Percentiles rank a stretch among this genome's conserved stretches.
phyloP scores from a whole-genome alignment of 192 early-diverging fungal species.

The Coemansia asiatica region DNA sequence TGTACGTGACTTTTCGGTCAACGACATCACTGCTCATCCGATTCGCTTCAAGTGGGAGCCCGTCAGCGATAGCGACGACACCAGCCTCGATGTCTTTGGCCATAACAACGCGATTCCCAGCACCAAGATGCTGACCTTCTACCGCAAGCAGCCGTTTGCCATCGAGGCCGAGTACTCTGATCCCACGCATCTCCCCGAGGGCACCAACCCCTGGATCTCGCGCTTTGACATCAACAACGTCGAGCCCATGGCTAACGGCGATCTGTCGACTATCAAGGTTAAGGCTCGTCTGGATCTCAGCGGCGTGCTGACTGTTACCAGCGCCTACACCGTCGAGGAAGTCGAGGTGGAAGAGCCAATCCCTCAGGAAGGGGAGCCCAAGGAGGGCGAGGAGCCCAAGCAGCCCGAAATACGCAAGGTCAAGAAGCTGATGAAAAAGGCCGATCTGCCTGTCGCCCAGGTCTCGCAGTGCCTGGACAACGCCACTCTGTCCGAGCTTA shows the following conservation, averaged over 20 bases:
- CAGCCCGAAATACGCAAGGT: conserved; percentile 71
- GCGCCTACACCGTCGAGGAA: conserved; percentile 88
- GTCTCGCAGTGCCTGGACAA: conserved; percentile 62
- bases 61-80: conserved; percentile 62
- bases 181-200: conserved; percentile 69
- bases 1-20: conserved; percentile 92
- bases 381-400: conserved; percentile 62
- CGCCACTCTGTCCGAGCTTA: conserved; percentile 62
- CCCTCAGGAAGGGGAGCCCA: conserved; percentile 57
- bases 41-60: conserved; percentile 88
- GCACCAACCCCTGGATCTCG: conserved; percentile 79
- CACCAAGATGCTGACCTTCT: conserved; percentile 90
- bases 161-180: conserved; percentile 79
- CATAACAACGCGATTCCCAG: conserved; percentile 84
- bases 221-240: conserved; percentile 86
- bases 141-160: conserved; percentile 80
- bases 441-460: conserved; percentile 72
- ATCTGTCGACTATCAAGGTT: conserved; percentile 83
- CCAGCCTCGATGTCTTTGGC: conserved; percentile 83
- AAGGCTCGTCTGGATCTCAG: conserved; percentile 87
- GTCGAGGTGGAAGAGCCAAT: conserved; percentile 77
- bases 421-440: conserved; percentile 90
- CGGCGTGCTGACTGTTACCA: conserved; percentile 77
- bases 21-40: conserved; percentile 87
- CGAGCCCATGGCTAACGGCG: conserved; percentile 58